Conservation (phyloP, 208 protist genomes). For the Wallacemonas rigidus region DNA sequence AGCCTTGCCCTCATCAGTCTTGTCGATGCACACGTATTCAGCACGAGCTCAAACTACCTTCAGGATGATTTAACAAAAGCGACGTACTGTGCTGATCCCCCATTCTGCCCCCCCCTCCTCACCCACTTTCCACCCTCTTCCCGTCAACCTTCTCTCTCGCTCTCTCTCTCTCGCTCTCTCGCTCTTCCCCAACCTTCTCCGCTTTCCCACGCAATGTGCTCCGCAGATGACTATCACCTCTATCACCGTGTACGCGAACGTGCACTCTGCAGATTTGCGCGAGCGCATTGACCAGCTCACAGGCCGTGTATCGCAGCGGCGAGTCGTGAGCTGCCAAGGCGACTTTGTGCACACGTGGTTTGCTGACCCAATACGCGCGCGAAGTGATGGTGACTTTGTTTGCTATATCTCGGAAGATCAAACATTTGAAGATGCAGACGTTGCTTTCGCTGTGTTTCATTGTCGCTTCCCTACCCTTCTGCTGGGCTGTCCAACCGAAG, state of each 20-base stretch:
- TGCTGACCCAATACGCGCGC: slow-evolving; percentile 9
- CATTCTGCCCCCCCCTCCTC: too few species aligned
- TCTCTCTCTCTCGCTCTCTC: neutral
- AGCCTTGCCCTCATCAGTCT: too few species aligned
- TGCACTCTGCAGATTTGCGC: neutral
- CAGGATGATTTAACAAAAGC: too few species aligned
- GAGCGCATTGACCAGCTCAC: slow-evolving; percentile 24
- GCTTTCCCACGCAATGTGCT: neutral
- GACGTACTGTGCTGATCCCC: too few species aligned
- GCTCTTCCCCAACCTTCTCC: too few species aligned
- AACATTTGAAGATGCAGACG: slow-evolving; percentile 53
- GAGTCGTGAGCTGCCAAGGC: neutral
- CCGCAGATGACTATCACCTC: neutral
- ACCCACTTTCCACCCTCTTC: too few species aligned
- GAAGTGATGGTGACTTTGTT: slow-evolving; percentile 29
- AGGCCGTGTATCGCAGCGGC: neutral
- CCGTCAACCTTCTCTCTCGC: neutral
- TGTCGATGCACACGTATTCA: too few species aligned
- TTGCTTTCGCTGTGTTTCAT: slow-evolving; percentile 64
- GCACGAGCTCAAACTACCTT: too few species aligned
- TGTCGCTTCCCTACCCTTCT: slow-evolving; percentile 49
- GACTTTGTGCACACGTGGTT: slow-evolving; percentile 23
- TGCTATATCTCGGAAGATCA: slow-evolving; percentile 71
- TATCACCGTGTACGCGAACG: slow-evolving; percentile 9
- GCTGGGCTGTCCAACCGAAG: slow-evolving; percentile 24